Evolutionary conservation across 495 filamentous ascomycete species (phyloP), one percentile per base, ranked within the genome.

Genomic region (Aspergillus affinis): DNA sequence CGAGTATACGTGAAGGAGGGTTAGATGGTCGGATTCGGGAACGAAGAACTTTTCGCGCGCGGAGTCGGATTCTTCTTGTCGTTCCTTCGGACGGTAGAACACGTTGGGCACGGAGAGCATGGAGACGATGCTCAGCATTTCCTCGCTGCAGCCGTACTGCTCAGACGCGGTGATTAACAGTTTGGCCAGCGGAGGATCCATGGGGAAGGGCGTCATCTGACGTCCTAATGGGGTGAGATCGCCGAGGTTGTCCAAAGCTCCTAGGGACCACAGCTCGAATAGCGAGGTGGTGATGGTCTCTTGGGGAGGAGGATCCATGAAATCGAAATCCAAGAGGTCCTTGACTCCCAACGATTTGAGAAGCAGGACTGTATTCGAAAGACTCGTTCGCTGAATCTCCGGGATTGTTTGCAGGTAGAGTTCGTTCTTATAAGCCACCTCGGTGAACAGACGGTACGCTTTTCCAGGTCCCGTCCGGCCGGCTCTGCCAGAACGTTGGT

Each of bases 21-120:
- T 99, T 6, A 99, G 76, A 68, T 99, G 95, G 72, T 99, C 95
- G 3, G 91, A 96, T 75, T 99, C 94, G 17, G 92, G 91, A 15
- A 98, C 95, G 72, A 96, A 98, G 74, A 99, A 99, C 67, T 97
- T 97, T 67, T 99, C 95, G n/a, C 93, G 84, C 4, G 95, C 93
- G 0, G 92, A 87, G 68, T 99, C 95, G 17, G 92, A 92, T 76
- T 99, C 95, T 64, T 98, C 95, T 66, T 96, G 91, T 0, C 95
- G 89, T 71, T 99, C 95, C 66, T 96, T 97, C 9, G 95, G 95
- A 18, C 95, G 91, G 73, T 96, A 98, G 79, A 97, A 99, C 46
- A 98, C 94, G 63, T 85, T 92, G 13, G 95, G 94, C 0, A 98
- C 95, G 4, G 91, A 96, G 17, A 99, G 84, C 95, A 99, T 98